phyloP scores from a whole-genome alignment of 208 protist genomes.

The Leishmania tarentolae region DNA sequence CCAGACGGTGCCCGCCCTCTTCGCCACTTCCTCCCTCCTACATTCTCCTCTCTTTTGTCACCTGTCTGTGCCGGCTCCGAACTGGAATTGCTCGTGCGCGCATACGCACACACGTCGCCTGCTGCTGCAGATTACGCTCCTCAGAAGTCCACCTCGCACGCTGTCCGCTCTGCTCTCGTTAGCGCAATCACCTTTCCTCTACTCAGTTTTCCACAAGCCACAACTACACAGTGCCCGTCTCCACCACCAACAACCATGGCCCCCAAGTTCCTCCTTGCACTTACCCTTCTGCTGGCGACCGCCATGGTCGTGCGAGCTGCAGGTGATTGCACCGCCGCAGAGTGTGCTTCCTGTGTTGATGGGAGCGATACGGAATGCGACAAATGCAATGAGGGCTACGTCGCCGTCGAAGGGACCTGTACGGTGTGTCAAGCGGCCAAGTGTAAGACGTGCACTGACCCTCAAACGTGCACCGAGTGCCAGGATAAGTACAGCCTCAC shows the following conservation, averaged over 20 bases:
- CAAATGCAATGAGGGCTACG: neutral
- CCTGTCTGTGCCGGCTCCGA: neutral
- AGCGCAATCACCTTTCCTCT: neutral
- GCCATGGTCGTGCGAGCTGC: neutral
- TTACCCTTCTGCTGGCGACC: conserved; percentile 6
- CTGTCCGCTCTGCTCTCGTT: neutral
- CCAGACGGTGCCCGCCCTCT: neutral
- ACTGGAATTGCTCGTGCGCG: neutral
- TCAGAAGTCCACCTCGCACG: neutral
- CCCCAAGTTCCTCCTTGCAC: neutral
- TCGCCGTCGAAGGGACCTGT: neutral
- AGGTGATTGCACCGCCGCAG: neutral
- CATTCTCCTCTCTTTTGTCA: neutral
- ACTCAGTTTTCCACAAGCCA: neutral
- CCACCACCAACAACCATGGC: neutral
- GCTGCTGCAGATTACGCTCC: neutral
- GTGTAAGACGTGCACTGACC: neutral
- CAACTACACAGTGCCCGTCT: neutral
- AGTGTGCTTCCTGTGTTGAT: neutral
- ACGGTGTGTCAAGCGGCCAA: neutral
- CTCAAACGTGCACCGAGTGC: neutral
- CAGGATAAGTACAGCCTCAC: too few species aligned
- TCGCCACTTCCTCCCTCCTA: neutral
- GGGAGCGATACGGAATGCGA: neutral
- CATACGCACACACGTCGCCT: neutral